Base-by-base conservation (phyloP, 768 basidiomycete genomes). In the Paxillus involutus region DNA sequence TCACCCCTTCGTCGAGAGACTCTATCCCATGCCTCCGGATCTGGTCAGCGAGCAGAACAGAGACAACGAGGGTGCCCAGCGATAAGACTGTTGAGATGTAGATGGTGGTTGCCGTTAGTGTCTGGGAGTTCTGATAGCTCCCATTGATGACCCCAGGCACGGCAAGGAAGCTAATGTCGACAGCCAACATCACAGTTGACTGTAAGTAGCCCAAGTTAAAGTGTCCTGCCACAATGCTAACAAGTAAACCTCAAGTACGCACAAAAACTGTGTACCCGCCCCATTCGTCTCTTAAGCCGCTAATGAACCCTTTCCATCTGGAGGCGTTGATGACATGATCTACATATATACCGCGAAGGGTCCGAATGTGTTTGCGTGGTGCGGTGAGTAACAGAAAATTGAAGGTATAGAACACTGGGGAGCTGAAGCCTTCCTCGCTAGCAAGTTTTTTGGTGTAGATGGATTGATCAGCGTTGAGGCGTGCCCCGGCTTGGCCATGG, bases 151-250 rank as follows among this genome's bases (percentile, higher is more conserved):
- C 71, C 33, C 69, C 69, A 19, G 77, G 76, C n/a, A 83, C 81
- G 9, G 79, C 76, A 11, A 85, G 63, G 59, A 83, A 81, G 0
- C 76, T 77, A 1, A 85, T 76, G 47, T 82, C 81, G 3, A 79
- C 78, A 17, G 76, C 77, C 6, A 83, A 63, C 42, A 84, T 64
- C 14, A 83, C 78, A 2, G 78, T 80, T 1, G 73, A 74, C 80
- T 83, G n/a, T 41, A 16, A 12, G 24, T 44, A 35, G 19, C 16
- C 7, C 41, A 16, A 44, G 35, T 19, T 32, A 2, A 14, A 41
- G 42, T 44, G 5, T 10, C 3, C 12, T 14, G 2, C 33, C 7
- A 12, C 29, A 13, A 24, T 13, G 12, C 12, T n/a, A 44, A 13
- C 3, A 40, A n/a, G n/a, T n/a, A 40, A 19, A n/a, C 4, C 16